These are phyloP conservation scores for Nakaseomyces kungkrabaensis DNA, from an alignment of 1,139 yeast species.

Conservation along the genomic window DNA sequence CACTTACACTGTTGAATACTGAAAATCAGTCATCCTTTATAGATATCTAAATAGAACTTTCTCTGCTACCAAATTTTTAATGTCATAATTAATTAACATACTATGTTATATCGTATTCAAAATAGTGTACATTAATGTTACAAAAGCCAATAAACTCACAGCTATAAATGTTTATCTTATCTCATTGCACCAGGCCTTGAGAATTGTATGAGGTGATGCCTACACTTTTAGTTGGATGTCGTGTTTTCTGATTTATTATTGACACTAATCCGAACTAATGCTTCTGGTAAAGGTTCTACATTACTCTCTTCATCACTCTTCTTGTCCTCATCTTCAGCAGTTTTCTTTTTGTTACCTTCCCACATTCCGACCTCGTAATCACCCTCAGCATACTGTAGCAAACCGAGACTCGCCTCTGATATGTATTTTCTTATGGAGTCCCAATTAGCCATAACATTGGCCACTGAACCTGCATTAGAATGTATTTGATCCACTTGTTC, in stretches of 20 bases:
- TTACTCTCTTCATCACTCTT: conserved; percentile 5
- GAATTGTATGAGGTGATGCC: not conserved
- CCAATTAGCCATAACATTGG: conserved; percentile 26
- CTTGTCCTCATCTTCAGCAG: not conserved
- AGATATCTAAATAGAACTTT: not conserved
- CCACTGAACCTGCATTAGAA: conserved; percentile 21
- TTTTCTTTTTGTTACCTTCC: conserved; percentile 8
- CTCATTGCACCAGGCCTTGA: not conserved
- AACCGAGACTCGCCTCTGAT: conserved; percentile 27
- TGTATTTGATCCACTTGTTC: conserved; percentile 21
- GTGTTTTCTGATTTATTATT: conserved; percentile 14
- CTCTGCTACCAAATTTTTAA: no score
- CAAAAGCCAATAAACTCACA: not conserved
- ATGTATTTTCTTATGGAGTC: conserved; percentile 25
- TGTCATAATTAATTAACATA: no score
- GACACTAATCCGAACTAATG: conserved; percentile 56
- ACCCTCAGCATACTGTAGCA: conserved; percentile 25
- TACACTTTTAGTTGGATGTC: not conserved
- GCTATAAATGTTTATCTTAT: no score
- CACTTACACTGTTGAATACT: conserved; percentile 17
- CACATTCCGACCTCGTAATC: conserved; percentile 27
- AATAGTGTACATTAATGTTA: conserved; percentile 1
- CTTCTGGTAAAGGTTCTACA: conserved; percentile 49
- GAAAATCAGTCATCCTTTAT: not conserved
- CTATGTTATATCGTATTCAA: not conserved